phyloP scores from a whole-genome alignment of 1,139 yeast species.

The Diutina rugosa region DNA sequence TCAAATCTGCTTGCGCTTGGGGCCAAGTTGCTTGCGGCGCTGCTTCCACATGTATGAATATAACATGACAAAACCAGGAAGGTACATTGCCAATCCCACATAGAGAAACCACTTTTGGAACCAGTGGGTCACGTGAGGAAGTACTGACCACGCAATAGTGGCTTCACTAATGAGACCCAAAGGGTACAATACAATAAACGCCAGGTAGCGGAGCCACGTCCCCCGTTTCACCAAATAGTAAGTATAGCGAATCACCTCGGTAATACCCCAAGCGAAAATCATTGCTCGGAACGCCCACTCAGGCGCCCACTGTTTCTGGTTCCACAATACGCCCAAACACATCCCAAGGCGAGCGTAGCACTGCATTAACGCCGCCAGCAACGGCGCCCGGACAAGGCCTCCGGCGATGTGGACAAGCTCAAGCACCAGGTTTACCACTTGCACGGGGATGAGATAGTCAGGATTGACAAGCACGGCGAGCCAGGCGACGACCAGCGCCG shows the following conservation, averaged over 20 bases:
- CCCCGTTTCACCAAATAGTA: conserved; percentile 13
- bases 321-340: conserved; percentile 16
- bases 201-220: conserved; percentile 20
- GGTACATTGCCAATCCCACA: conserved; percentile 16
- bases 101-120: conserved; percentile 11
- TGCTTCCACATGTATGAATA: conserved; percentile 23
- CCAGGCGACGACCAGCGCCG: conserved; percentile 62
- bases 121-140: conserved; percentile 5
- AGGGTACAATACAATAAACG: conserved; percentile 22
- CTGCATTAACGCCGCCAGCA: conserved; percentile 17
- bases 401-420: conserved; percentile 15
- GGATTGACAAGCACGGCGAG: conserved; percentile 25
- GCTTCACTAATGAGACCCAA: conserved; percentile 21
- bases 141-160: conserved; percentile 16
- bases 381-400: conserved; percentile 20
- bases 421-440: conserved; percentile 16
- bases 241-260: conserved; percentile 21
- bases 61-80: conserved; percentile 21
- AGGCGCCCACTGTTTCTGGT: conserved; percentile 13
- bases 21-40: conserved; percentile 6
- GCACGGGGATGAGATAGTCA: conserved; percentile 15
- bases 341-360: conserved; percentile 21
- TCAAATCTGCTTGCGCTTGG: not conserved
- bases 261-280: conserved; percentile 20
- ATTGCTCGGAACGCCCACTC: conserved; percentile 16